Evolutionary conservation across 208 protist genomes (phyloP).

Genomic region (Leptomonas pyrrhocoris): DNA sequence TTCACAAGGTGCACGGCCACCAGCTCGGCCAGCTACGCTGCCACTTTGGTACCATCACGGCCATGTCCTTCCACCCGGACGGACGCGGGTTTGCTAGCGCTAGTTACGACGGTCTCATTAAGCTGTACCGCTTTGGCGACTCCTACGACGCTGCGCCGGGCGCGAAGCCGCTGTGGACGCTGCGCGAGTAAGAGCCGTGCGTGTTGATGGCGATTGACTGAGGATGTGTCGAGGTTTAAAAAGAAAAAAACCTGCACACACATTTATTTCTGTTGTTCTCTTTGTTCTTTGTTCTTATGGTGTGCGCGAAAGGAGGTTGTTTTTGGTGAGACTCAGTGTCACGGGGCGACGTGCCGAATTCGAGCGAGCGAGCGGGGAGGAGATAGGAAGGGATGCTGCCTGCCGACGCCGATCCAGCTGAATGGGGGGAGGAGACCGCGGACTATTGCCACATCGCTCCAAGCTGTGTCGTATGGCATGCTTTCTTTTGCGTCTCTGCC

Average conservation of each 20-base stretch:
- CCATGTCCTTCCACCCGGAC: constrained; percentile 95
- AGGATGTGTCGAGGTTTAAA: too few species aligned
- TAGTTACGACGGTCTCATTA: constrained; percentile 96
- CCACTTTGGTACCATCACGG: constrained; percentile 99
- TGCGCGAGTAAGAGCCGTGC: constrained; percentile 5
- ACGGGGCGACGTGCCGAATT: not conserved
- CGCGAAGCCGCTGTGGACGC: constrained; percentile 64
- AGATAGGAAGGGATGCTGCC: not conserved
- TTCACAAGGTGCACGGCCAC: constrained; percentile 95
- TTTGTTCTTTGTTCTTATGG: constrained; percentile 16
- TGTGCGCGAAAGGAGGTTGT: not conserved
- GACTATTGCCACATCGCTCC: too few species aligned
- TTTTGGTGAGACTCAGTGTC: not conserved
- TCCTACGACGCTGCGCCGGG: constrained; percentile 88
- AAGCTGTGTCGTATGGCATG: not conserved
- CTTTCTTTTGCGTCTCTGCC: too few species aligned
- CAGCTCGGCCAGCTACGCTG: constrained; percentile 96
- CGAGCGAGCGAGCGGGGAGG: not conserved
- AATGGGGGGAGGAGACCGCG: too few species aligned
- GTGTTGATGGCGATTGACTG: not conserved
- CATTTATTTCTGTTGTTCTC: not conserved
- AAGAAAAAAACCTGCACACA: too few species aligned
- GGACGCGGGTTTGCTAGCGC: constrained; percentile 93
- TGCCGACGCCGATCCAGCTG: too few species aligned
- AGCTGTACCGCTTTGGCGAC: constrained; percentile 95